Evolutionary conservation across 306 rosid species (phyloP).

Genomic region (Trifolium repens): DNA sequence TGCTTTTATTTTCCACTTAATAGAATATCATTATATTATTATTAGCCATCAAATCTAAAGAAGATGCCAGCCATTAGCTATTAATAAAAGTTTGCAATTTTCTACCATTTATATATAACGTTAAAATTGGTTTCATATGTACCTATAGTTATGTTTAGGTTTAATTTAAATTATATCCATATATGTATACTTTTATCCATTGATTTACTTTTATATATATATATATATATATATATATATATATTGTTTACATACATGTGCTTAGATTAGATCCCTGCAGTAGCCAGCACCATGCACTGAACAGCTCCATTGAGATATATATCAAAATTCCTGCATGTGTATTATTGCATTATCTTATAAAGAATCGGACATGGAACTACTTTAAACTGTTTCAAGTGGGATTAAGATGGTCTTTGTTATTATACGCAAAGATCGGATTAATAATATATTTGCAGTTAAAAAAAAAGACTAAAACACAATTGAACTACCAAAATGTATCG

Average conservation of each 20-base stretch:
- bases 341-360: no score
- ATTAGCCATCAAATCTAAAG: conserved; percentile 6
- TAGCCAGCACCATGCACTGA: neutral
- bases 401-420: no score
- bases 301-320: neutral
- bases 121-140: neutral
- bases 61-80: neutral
- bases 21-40: neutral
- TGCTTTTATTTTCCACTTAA: neutral
- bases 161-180: neutral
- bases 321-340: no score
- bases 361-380: no score
- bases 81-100: neutral
- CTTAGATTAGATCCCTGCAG: neutral
- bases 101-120: neutral
- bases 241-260: neutral
- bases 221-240: neutral
- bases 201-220: neutral
- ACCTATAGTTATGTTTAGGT: neutral
- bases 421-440: no score
- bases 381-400: no score
- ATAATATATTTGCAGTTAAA: no score
- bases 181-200: neutral
- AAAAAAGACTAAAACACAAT: no score
- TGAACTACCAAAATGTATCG: no score